These are phyloP conservation scores for Quercus rubra DNA, from an alignment of 306 rosid species.

Conservation along the genomic window DNA sequence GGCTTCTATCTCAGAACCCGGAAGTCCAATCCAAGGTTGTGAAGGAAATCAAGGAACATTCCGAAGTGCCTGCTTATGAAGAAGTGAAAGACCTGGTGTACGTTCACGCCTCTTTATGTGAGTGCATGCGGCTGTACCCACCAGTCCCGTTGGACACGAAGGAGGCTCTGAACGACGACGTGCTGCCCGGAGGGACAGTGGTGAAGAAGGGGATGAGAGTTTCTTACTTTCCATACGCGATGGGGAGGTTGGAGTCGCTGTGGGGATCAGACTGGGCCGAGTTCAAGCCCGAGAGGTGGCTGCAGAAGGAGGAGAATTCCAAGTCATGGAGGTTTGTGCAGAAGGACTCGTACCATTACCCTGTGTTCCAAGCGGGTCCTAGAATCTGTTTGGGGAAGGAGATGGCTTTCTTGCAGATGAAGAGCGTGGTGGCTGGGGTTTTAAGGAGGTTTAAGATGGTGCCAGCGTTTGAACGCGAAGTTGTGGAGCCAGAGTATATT, in stretches of 20 bases:
- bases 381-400: constrained; percentile 82
- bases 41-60: constrained; percentile 22
- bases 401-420: constrained; percentile 92
- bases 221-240: constrained; percentile 50
- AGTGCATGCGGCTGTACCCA: constrained; percentile 75
- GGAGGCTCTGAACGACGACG: constrained; percentile 40
- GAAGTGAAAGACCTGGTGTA: constrained; percentile 61
- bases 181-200: constrained; percentile 55
- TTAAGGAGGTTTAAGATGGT: constrained; percentile 48
- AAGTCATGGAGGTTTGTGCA: constrained; percentile 50
- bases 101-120: constrained; percentile 64
- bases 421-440: constrained; percentile 53
- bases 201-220: constrained; percentile 63
- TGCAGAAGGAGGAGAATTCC: constrained; percentile 9
- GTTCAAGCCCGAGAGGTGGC: constrained; percentile 71
- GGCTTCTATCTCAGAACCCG: constrained; percentile 48
- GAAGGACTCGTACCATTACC: constrained; percentile 46
- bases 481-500: constrained; percentile 34
- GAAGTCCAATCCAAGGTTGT: constrained; percentile 37
- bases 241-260: constrained; percentile 54
- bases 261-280: constrained; percentile 70
- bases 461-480: constrained; percentile 14
- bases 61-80: constrained; percentile 19
- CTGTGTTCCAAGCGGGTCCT: constrained; percentile 88
- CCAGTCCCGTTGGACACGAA: constrained; percentile 52